phyloP scores from a whole-genome alignment of 2,329 filamentous ascomycete species.

The Biscogniauxia marginata region DNA sequence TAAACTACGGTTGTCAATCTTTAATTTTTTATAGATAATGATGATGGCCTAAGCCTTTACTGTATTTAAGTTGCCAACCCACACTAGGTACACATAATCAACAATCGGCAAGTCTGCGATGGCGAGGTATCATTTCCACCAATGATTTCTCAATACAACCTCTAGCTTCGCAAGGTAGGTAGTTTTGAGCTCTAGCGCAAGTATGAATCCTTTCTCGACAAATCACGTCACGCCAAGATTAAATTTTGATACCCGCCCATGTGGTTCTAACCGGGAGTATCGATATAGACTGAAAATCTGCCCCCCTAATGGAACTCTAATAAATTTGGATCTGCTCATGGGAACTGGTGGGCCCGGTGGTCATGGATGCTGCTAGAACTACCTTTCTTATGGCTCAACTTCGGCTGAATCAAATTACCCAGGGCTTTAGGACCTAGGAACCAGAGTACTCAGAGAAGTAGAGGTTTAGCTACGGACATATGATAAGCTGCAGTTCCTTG shows the following conservation, averaged over 20 bases:
- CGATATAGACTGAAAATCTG: neutral
- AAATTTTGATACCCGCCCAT: neutral
- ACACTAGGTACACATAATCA: no score
- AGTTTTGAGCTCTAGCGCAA: no score
- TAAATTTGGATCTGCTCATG: neutral
- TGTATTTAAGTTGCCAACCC: no score
- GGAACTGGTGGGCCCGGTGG: neutral
- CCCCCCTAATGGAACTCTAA: neutral
- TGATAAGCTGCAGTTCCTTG: no score
- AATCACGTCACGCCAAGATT: neutral
- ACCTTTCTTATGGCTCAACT: no score
- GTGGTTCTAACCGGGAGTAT: neutral
- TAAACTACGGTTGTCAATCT: no score
- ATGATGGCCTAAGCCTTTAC: no score
- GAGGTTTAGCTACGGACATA: no score
- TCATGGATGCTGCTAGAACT: neutral
- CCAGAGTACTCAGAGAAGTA: no score
- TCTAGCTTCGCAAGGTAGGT: neutral
- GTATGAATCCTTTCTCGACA: neutral
- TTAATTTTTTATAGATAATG: no score
- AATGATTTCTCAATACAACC: neutral
- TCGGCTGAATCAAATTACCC: no score
- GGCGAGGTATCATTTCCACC: neutral
- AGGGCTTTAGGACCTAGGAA: no score
- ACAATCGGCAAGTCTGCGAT: neutral